Base-by-base conservation (phyloP, 1,284 basidiomycete species). In the Malassezia caprae region DNA sequence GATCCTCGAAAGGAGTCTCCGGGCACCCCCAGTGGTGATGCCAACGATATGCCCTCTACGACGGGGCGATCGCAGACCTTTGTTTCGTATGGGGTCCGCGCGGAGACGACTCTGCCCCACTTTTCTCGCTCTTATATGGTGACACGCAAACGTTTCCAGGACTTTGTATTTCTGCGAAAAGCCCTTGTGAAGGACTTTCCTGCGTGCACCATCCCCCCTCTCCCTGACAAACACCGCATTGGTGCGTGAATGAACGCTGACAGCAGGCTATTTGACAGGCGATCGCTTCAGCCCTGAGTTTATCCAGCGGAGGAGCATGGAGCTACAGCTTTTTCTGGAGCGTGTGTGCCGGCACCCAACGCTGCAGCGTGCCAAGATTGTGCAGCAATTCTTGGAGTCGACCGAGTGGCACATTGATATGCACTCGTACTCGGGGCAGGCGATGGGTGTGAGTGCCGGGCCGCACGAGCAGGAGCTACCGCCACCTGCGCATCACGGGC, bases 251-350 rank as follows among this genome's bases (percentile, higher is more conserved):
- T 41, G 23, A 30, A 37, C n/a, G 15, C 28, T n/a, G 13, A 45
- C 30, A 27, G 41, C 51, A 56, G 64, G 64, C 30, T 99, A 99
- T 75, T 82, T 99, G 57, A 96, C 91, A 27, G 91, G 93, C 17
- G 93, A 98, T 76, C 81, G 94, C 54, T 99, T 98, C 77, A 90
- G 89, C 63, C 82, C 85, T 5, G 94, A 96, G 68, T 99, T 99
- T 67, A 87, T 98, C 79, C 91, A 96, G 74, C 82, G 86, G 52
- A 81, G 93, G 63, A 82, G 88, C 61, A 78, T 84, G 62, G 91
- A 96, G 90, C 82, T 99, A 4, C 85, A 96, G 73, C 85, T 88
- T 44, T 98, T 96, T 77, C 78, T 96, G 30, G 85, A 93, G 75
- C 84, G 93, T 35, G 77, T 98, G 59, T 81, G 87, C 40, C 82